phyloP scores from a whole-genome alignment of 2,329 filamentous ascomycete genomes.

The Leptographium wingfieldii region DNA sequence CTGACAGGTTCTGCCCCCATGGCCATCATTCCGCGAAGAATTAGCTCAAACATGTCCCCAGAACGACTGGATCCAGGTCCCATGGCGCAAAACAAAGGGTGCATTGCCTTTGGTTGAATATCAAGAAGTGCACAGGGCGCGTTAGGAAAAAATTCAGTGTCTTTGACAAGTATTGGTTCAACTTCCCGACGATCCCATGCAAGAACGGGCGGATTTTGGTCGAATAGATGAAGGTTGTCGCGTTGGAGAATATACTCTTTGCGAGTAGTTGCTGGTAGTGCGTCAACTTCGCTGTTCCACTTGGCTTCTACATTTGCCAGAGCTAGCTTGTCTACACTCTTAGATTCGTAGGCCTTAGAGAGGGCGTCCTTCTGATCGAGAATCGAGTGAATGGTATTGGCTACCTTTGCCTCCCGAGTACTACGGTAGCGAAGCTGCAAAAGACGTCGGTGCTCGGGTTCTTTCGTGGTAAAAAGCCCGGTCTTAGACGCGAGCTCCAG shows the following conservation, averaged over 20 bases:
- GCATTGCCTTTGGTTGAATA: slow-evolving; percentile 46
- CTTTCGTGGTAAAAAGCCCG: slow-evolving; percentile 4
- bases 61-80: slow-evolving; percentile 26
- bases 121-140: slow-evolving; percentile 48
- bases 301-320: not conserved
- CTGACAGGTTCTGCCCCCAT: slow-evolving; percentile 23
- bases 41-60: slow-evolving; percentile 40
- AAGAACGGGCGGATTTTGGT: slow-evolving; percentile 38
- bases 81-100: slow-evolving; percentile 33
- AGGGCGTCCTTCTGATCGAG: slow-evolving; percentile 21
- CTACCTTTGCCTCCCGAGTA: slow-evolving; percentile 9
- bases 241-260: slow-evolving; percentile 19
- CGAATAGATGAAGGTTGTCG: slow-evolving; percentile 42
- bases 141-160: slow-evolving; percentile 55
- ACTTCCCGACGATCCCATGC: slow-evolving; percentile 57
- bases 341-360: slow-evolving; percentile 12
- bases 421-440: slow-evolving; percentile 9
- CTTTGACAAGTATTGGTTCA: slow-evolving; percentile 51
- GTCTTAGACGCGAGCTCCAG: slow-evolving; percentile 20
- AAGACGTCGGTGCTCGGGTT: slow-evolving; percentile 4
- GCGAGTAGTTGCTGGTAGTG: slow-evolving; percentile 6
- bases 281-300: slow-evolving; percentile 8
- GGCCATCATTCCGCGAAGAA: slow-evolving; percentile 29
- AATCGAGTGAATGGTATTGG: slow-evolving; percentile 14
- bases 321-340: not conserved